Conservation (phyloP, 768 basidiomycete species). For the Kwoniella sp. region DNA sequence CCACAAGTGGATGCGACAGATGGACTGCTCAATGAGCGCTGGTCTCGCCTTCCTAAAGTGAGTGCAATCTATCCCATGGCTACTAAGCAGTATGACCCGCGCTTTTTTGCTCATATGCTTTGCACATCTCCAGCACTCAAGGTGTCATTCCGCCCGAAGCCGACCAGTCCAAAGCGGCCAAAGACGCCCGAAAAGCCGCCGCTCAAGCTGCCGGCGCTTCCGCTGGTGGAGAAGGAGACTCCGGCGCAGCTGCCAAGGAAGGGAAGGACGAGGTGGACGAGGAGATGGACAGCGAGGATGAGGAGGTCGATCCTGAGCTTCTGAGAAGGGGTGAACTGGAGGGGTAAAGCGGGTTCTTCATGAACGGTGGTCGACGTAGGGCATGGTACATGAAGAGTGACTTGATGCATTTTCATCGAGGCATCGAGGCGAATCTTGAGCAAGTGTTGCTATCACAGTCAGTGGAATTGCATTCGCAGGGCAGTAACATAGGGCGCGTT, state of each 20-base stretch:
- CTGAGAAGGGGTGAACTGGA: slow-evolving; percentile 60
- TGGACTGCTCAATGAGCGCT: slow-evolving; percentile 35
- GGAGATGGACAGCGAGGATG: slow-evolving; percentile 60
- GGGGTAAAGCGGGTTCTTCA: slow-evolving; percentile 47
- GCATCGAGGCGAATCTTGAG: no score
- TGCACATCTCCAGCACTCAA: slow-evolving; percentile 63
- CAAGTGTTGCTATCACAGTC: no score
- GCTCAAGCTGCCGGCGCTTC: slow-evolving; percentile 19
- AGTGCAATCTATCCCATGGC: no score
- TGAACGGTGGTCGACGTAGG: no score
- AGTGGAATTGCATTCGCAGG: no score
- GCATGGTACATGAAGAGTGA: no score
- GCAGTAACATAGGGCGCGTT: no score
- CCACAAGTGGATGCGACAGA: slow-evolving; percentile 49
- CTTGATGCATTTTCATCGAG: no score
- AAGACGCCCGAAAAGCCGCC: slow-evolving; percentile 28
- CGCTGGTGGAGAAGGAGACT: slow-evolving; percentile 13
- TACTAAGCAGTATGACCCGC: neutral
- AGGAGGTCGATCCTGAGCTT: slow-evolving; percentile 54
- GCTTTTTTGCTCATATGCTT: neutral
- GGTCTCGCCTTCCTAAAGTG: slow-evolving; percentile 77
- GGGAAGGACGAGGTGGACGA: slow-evolving; percentile 42
- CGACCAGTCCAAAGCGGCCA: slow-evolving; percentile 65
- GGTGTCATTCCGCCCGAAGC: slow-evolving; percentile 75
- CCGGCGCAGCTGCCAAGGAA: slow-evolving; percentile 10